A percentile compares a stretch with the other conserved stretches of the same genome.
These are phyloP conservation scores for Plenodomus biglobosus DNA, from an alignment of 2,329 filamentous ascomycete species.

Conservation along the genomic window DNA sequence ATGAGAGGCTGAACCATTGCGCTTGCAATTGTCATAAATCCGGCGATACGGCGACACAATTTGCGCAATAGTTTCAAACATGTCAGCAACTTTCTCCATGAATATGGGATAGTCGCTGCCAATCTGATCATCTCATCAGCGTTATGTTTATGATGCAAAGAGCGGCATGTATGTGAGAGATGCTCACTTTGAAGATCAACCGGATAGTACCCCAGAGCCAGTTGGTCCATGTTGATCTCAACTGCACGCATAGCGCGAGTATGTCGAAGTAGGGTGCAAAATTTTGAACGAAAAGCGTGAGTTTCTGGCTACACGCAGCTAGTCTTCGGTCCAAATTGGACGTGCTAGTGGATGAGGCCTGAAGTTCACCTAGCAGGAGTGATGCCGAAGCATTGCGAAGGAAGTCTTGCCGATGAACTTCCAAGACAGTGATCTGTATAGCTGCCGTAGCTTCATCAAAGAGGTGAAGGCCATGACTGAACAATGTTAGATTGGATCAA, in stretches of 20 bases:
- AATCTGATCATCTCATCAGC: conserved; percentile 11
- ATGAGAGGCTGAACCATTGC: conserved; percentile 4
- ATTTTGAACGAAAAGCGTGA: conserved; percentile 21
- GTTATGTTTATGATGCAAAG: not conserved
- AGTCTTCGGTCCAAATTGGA: conserved; percentile 13
- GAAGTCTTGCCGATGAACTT: conserved; percentile 18
- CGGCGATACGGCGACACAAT: conserved; percentile 27
- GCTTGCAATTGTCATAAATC: conserved; percentile 18
- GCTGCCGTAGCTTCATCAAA: conserved; percentile 25
- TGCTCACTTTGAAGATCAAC: conserved; percentile 29
- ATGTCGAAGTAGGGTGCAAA: conserved; percentile 34
- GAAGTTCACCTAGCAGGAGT: conserved; percentile 24
- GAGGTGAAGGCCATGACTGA: conserved; percentile 17
- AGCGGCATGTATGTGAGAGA: not conserved
- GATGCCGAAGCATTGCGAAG: conserved; percentile 13
- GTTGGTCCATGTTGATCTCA: conserved; percentile 22
- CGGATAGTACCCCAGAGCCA: conserved; percentile 29
- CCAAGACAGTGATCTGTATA: conserved; percentile 22
- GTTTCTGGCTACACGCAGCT: conserved; percentile 18
- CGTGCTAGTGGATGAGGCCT: conserved; percentile 7
- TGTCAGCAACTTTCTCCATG: conserved; percentile 27
- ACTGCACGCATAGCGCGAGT: conserved; percentile 19
- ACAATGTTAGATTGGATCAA: conserved; percentile 11
- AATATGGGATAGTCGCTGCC: conserved; percentile 24
- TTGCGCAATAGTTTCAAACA: conserved; percentile 27